Conservation (phyloP, 2,329 filamentous ascomycete species). For the Scorias spongiosa region DNA sequence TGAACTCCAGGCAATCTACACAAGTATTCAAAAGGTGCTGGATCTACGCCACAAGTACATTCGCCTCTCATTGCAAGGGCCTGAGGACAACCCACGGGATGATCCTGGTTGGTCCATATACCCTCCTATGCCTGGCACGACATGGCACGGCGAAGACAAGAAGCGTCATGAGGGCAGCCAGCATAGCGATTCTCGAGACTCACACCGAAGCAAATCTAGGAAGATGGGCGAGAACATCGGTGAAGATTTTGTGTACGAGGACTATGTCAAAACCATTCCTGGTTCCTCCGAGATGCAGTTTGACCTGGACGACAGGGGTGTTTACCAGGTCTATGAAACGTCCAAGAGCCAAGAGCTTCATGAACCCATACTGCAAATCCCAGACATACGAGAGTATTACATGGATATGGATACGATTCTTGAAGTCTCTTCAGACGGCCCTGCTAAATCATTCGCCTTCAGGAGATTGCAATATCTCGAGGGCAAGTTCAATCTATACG, state of each 20-base stretch:
- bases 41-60: conserved; percentile 85
- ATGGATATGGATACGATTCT: conserved; percentile 81
- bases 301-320: conserved; percentile 64
- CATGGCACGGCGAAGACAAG: conserved; percentile 44
- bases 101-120: conserved; percentile 74
- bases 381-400: conserved; percentile 87
- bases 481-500: conserved; percentile 91
- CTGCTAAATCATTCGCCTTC: conserved; percentile 94
- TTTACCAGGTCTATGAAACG: conserved; percentile 83
- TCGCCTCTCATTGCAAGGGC: conserved; percentile 63
- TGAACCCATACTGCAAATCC: conserved; percentile 65
- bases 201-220: conserved; percentile 38
- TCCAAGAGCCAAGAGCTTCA: conserved; percentile 44
- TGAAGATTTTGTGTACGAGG: conserved; percentile 75
- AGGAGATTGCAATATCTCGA: conserved; percentile 88
- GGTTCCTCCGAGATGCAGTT: conserved; percentile 56
- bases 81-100: conserved; percentile 78
- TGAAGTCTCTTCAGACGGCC: conserved; percentile 83
- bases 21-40: conserved; percentile 78
- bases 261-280: conserved; percentile 56
- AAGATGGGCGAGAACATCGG: conserved; percentile 86
- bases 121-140: conserved; percentile 77
- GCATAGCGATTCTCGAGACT: conserved; percentile 29
- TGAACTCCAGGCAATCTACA: conserved; percentile 75
- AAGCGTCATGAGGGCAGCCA: conserved; percentile 19